Base-by-base conservation (phyloP, 192 early-diverging fungal genomes). In the Umbelopsis vinacea region DNA sequence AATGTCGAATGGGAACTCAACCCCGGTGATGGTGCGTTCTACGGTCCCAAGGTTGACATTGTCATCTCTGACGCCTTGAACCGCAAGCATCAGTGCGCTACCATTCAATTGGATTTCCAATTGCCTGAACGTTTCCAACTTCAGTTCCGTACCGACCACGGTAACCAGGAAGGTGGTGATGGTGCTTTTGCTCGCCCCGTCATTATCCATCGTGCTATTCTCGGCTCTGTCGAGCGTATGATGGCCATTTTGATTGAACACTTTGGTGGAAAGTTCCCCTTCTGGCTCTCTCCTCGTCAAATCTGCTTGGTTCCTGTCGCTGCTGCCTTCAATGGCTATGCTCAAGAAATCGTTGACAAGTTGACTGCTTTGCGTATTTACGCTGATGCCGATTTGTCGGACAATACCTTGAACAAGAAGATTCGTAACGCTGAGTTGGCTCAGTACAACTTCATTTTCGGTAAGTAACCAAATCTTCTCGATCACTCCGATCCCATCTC, bases 11-110 rank as follows among this genome's bases (percentile, higher is more conserved):
- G 97, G 97, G 88, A 89, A 75, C 55, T 98, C 55, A 95, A 98
- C 81, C 92, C 90, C 10, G 95, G 94, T 71, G 97, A 99, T 83
- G 97, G 97, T 48, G 97, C 97, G 23, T 99, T 99, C 89, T 99
- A 99, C 81, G 97, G 97, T n/a, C 97, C 97, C 78, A 99, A 99
- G 91, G 94, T 99, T 77, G 97, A 99, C 84, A 98, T 99, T 80
- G 90, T 89, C 45, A 93, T 99, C 77, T 85, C 90, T 14, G 97
- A 99, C 81, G 97, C 96, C 14, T 87, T 99, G 67, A 86, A 89
- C 74, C 93, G 97, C 46, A 88, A 86, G 45, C 92, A 92, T 77
- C 97, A 98, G 83, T 99, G 97, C 79, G 97, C 97, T 43, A 99
- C 97, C 22, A 92, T 98, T 71, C 96, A 98, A 81, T 89, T 99